Evolutionary conservation across 345 rosid species (phyloP), one percentile per base, ranked within the genome.

Genomic region (Boechera retrofracta): DNA sequence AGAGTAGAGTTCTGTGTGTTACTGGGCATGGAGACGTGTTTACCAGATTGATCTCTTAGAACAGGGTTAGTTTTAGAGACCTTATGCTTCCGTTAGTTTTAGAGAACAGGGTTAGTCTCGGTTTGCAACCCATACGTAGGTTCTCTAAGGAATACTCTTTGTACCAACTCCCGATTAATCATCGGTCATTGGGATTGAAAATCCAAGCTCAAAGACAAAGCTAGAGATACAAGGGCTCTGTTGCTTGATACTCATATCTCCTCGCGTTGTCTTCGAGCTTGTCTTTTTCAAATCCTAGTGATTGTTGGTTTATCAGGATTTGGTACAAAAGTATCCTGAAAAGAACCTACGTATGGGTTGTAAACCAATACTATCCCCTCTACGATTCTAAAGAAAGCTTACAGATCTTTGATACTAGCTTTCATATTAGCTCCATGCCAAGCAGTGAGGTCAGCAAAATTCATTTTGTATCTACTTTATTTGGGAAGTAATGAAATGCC

Each of bases 1-100:
- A 16, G 35, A 26, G 47, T 61, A 61, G 58, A 47, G 11, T 33
- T 71, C 15, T 39, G 55, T 56, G 41, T 56, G 16, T 70, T 44
- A 5, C 18, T 56, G 5, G 12, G 35, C 57, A 6, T 56, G 45
- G 47, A 58, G 12, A 32, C 38, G 5, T 15, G 5, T 56, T 55
- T 31, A 56, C 31, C 16, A 56, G 61, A 56, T 6, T 31, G 18
- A 56, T 29, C 18, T 0, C 11, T 5, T 18, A 18, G 24, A 57
- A 31, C 4, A 57, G 15, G 11, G 62, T 56, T 13, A 56, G 61
- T 31, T 7, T 31, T 38, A 31, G 11, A 56, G n/a, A 54, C 12
- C 33, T 10, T 26, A 28, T 10, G 8, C 58, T 54, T 52, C 31
- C 15, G 0, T 24, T 26, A 24, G 15, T 24, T 24, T 32, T 18